Conservation (phyloP, 2,329 filamentous ascomycete genomes). For the Diatrype stigma region DNA sequence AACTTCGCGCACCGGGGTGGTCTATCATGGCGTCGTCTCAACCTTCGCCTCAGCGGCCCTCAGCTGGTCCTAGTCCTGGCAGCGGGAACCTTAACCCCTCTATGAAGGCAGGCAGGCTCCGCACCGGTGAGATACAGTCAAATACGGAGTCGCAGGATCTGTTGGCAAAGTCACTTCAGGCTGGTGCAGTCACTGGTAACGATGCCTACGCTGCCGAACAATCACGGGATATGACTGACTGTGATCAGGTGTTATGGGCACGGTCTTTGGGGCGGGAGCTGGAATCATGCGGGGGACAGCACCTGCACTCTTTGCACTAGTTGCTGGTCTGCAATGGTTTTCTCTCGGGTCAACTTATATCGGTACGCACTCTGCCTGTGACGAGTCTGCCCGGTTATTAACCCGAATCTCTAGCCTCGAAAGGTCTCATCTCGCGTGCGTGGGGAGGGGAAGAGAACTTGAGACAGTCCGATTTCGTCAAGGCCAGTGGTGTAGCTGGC, state of each 20-base stretch:
- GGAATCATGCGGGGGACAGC: conserved; percentile 67
- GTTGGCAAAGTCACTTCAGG: conserved; percentile 22
- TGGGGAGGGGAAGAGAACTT: conserved; percentile 49
- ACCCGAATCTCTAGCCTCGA: conserved; percentile 38
- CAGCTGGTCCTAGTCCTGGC: neutral
- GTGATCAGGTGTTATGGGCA: conserved; percentile 49
- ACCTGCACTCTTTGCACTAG: conserved; percentile 66
- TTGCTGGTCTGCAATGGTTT: conserved; percentile 78
- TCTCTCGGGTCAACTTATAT: conserved; percentile 72
- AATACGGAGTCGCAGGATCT: conserved; percentile 21
- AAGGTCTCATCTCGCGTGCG: conserved; percentile 41
- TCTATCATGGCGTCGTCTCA: conserved; percentile 13
- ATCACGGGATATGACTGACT: conserved; percentile 16
- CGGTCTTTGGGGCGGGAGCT: conserved; percentile 61
- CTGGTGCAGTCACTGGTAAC: conserved; percentile 24
- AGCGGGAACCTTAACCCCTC: neutral
- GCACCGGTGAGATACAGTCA: conserved; percentile 17
- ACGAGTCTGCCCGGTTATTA: neutral
- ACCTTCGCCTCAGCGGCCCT: conserved; percentile 4
- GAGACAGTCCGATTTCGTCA: conserved; percentile 55
- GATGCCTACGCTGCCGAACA: conserved; percentile 4
- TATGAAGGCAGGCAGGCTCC: conserved; percentile 1
- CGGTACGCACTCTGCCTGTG: conserved; percentile 44
- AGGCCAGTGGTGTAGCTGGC: conserved; percentile 67
- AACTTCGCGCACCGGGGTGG: neutral